These are phyloP conservation scores for Tuber umbilicatum DNA, from an alignment of 495 filamentous ascomycete genomes.

Conservation along the genomic window DNA sequence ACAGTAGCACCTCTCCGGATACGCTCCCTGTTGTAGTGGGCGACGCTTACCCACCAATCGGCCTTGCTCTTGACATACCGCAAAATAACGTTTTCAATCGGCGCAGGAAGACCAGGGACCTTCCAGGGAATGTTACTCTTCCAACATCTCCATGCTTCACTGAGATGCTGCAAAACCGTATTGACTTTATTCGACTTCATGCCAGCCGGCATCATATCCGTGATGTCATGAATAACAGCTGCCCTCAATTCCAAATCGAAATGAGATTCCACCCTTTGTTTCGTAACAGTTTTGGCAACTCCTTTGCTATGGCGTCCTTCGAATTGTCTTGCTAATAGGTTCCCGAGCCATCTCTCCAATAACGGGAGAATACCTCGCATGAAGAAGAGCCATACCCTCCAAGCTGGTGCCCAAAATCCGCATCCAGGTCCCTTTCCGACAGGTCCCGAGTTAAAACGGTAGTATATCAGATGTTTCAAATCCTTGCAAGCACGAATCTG, in stretches of 20 bases:
- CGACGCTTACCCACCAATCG: constrained; percentile 99
- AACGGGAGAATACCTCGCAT: constrained; percentile 98
- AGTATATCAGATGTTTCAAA: constrained; percentile 98
- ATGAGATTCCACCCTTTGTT: constrained; percentile 97
- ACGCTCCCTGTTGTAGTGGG: constrained; percentile 96
- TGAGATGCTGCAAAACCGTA: constrained; percentile 92
- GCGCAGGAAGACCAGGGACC: constrained; percentile 88
- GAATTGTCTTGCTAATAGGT: constrained; percentile 92
- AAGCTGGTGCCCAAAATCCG: constrained; percentile 98
- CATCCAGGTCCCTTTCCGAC: constrained; percentile 98
- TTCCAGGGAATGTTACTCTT: constrained; percentile 99
- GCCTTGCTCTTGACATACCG: constrained; percentile 98
- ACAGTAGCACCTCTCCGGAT: constrained; percentile 94
- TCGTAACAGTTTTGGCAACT: constrained; percentile 98
- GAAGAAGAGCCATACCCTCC: constrained; percentile 99
- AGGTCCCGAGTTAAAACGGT: constrained; percentile 95
- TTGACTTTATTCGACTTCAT: constrained; percentile 99
- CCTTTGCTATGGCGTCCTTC: constrained; percentile 99
- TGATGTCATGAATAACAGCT: constrained; percentile 96
- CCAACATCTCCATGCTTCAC: constrained; percentile 98
- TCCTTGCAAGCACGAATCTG: constrained; percentile 99
- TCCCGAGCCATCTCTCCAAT: constrained; percentile 95
- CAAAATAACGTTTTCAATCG: constrained; percentile 97
- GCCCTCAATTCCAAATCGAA: constrained; percentile 97
- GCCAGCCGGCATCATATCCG: constrained; percentile 99